These are phyloP conservation scores for Schizophyllum commune DNA, from an alignment of 1,284 basidiomycete genomes.

Conservation along the genomic window DNA sequence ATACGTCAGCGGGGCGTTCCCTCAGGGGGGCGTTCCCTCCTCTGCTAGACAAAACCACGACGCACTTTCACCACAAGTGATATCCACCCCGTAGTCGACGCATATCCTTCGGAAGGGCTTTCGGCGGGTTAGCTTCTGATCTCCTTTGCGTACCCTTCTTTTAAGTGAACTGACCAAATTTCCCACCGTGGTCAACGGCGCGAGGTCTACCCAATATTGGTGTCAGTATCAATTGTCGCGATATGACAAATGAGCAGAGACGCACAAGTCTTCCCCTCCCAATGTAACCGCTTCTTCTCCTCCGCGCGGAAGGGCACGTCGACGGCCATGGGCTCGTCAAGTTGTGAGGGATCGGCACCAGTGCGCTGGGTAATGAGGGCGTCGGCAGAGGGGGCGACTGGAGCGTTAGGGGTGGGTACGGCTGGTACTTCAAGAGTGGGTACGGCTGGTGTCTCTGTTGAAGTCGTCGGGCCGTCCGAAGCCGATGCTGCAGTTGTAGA, in stretches of 20 bases:
- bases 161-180: slow-evolving; percentile 76
- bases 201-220: slow-evolving; percentile 56
- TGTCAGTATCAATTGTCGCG: slow-evolving; percentile 7
- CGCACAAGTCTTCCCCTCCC: slow-evolving; percentile 83
- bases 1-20: too few species aligned
- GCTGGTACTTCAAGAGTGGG: too few species aligned
- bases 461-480: too few species aligned
- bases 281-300: slow-evolving; percentile 86
- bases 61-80: slow-evolving; percentile 96
- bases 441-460: too few species aligned
- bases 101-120: slow-evolving; percentile 93
- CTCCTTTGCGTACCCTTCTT: neutral
- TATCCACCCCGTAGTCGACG: slow-evolving; percentile 82
- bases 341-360: slow-evolving; percentile 15
- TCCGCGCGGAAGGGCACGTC: slow-evolving; percentile 65
- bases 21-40: too few species aligned
- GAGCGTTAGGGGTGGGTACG: too few species aligned
- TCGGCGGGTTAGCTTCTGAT: neutral
- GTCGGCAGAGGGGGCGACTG: too few species aligned
- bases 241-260: slow-evolving; percentile 5
- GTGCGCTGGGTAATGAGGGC: slow-evolving; percentile 18
- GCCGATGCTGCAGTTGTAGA: too few species aligned
- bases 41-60: too few species aligned
- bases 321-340: slow-evolving; percentile 41
- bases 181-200: slow-evolving; percentile 92